Percentiles rank a stretch among this genome's conserved stretches.
These are phyloP conservation scores for Paramyrothecium roridum DNA, from an alignment of 2,329 filamentous ascomycete genomes.

Conservation along the genomic window DNA sequence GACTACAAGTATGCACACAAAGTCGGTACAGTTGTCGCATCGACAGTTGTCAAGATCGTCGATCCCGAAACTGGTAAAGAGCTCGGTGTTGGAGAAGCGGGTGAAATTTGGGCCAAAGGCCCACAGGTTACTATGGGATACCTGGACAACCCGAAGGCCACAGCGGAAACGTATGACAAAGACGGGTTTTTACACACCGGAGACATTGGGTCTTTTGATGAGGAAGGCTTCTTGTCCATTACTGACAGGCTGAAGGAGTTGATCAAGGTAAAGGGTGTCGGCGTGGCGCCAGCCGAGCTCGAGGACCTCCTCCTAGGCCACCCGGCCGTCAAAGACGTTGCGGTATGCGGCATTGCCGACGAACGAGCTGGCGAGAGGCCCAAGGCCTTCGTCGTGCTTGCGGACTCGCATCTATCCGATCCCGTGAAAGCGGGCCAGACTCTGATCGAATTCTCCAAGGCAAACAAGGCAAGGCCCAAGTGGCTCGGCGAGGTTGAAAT, in stretches of 20 bases:
- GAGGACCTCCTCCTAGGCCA: slow-evolving; percentile 71
- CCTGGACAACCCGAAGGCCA: slow-evolving; percentile 74
- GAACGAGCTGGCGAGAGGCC: slow-evolving; percentile 40
- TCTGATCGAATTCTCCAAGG: slow-evolving; percentile 19
- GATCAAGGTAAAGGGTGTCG: slow-evolving; percentile 64
- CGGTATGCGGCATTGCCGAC: slow-evolving; percentile 48
- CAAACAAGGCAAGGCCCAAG: slow-evolving; percentile 58
- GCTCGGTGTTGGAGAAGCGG: slow-evolving; percentile 59
- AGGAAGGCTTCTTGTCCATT: slow-evolving; percentile 53
- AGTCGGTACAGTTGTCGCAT: slow-evolving; percentile 29
- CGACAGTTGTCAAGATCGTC: slow-evolving; percentile 70
- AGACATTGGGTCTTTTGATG: slow-evolving; percentile 70
- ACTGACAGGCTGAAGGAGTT: slow-evolving; percentile 69
- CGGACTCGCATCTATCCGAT: not conserved
- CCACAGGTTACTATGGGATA: slow-evolving; percentile 76
- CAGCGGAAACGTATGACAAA: slow-evolving; percentile 67
- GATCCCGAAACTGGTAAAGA: slow-evolving; percentile 55
- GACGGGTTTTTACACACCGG: slow-evolving; percentile 73
- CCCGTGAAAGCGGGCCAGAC: not conserved
- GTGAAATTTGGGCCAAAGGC: slow-evolving; percentile 73
- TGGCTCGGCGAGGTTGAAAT: slow-evolving; percentile 65
- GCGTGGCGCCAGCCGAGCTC: slow-evolving; percentile 75
- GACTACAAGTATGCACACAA: slow-evolving; percentile 21
- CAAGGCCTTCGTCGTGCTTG: slow-evolving; percentile 43
- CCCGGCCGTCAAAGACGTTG: slow-evolving; percentile 65